Percentiles rank a stretch among this genome's conserved stretches.
These are phyloP conservation scores for Diplodia corticola DNA, from an alignment of 2,329 filamentous ascomycete genomes.

Conservation along the genomic window DNA sequence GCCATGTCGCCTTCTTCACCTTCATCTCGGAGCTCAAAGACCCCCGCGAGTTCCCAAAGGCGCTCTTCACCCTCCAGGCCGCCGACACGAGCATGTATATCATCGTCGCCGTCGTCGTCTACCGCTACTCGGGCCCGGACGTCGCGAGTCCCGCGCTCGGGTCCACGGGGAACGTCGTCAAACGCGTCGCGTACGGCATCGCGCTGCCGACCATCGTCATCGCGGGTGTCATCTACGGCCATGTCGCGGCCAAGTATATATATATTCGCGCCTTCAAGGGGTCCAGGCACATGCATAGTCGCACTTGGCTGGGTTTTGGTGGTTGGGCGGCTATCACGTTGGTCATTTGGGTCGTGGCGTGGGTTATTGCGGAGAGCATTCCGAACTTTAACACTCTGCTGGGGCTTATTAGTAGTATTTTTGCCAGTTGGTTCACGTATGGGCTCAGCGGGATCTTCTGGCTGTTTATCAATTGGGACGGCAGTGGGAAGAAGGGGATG, in stretches of 20 bases:
- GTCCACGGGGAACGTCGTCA: slow-evolving; percentile 57
- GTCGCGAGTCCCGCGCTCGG: slow-evolving; percentile 68
- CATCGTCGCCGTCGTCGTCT: slow-evolving; percentile 66
- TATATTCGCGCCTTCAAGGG: slow-evolving; percentile 64
- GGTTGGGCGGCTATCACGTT: slow-evolving; percentile 61
- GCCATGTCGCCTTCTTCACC: slow-evolving; percentile 68
- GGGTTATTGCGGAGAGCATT: slow-evolving; percentile 69
- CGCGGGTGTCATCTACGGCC: slow-evolving; percentile 69
- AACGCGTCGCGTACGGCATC: slow-evolving; percentile 67
- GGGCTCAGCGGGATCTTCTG: slow-evolving; percentile 42
- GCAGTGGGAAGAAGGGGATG: neutral
- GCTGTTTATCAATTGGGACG: slow-evolving; percentile 46
- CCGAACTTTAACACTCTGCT: slow-evolving; percentile 70
- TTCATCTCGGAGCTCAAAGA: slow-evolving; percentile 65
- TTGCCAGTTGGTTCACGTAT: slow-evolving; percentile 68
- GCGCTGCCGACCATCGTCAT: slow-evolving; percentile 71
- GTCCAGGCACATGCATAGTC: slow-evolving; percentile 56
- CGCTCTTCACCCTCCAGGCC: slow-evolving; percentile 62
- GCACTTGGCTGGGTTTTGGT: slow-evolving; percentile 44
- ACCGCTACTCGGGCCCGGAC: slow-evolving; percentile 62
- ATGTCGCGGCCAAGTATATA: slow-evolving; percentile 66
- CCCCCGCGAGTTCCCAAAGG: slow-evolving; percentile 62
- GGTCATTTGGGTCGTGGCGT: slow-evolving; percentile 62
- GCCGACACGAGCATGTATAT: slow-evolving; percentile 64
- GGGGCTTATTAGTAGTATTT: slow-evolving; percentile 61